Base-by-base conservation (phyloP, 106 monocot species). In the Apostasia ramifera region DNA sequence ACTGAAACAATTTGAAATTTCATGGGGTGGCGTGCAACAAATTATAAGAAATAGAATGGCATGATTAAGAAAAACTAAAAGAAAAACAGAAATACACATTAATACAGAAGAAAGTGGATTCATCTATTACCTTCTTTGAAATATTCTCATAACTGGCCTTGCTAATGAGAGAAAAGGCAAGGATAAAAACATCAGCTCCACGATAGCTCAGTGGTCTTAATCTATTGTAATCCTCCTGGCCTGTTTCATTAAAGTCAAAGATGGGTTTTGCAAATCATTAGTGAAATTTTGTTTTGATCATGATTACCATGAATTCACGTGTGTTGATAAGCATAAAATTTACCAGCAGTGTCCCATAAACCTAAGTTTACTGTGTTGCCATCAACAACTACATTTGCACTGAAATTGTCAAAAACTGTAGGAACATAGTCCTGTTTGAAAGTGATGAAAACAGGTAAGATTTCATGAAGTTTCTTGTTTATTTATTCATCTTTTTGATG, bases 81-180 rank as follows among this genome's bases (percentile, higher is more conserved):
- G 26, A 26, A 26, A 53, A 54, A 77, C 2, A 55, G 26, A 40
- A 1, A 55, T 7, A 41, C 61, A 4, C 26, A 1, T 26, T n/a
- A 44, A 49, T 7, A 66, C 4, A n/a, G 7, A 43, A 8, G 12
- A 55, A 58, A 47, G 0, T 49, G 4, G 13, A 4, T 39, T 10
- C 37, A 15, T 8, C 13, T 72, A 67, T 62, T 37, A 77, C 89
- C 89, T 89, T 89, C 72, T 89, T 89, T 0, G 85, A 38, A 68
- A 89, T 85, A 85, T 89, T 89, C 63, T 89, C 89, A 66, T 89
- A 89, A 74, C 89, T 89, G 47, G 89, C 89, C 74, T 85, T 85
- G 63, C 89, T 89, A 58, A 89, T 89, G 43, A 89, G 82, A 53
- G 89, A 89, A 68, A 89, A 88, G 8, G 88, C 85, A 56, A 88